Conservation (phyloP, 2,329 filamentous ascomycete species). For the Arthrobotrys iridis region DNA sequence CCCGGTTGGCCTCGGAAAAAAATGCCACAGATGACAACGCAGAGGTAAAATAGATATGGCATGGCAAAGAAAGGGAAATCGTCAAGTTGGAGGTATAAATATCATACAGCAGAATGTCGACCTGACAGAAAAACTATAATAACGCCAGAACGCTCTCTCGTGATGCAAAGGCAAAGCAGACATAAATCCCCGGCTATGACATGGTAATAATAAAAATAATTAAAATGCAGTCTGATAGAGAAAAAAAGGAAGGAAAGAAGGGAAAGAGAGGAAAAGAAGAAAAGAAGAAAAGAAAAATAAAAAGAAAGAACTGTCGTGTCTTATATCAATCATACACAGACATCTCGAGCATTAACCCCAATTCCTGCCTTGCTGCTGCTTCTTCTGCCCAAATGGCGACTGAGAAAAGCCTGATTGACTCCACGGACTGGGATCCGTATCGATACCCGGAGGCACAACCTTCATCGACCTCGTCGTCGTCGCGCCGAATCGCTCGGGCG, state of each 20-base stretch:
- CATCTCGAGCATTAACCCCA: conserved; percentile 20
- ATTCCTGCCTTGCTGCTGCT: not conserved
- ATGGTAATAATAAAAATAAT: not conserved
- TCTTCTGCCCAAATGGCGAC: conserved; percentile 9
- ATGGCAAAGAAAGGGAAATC: too few species aligned
- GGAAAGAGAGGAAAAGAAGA: not conserved
- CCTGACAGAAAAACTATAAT: not conserved
- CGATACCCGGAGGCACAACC: conserved; percentile 25
- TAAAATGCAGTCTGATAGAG: not conserved
- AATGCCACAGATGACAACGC: not conserved
- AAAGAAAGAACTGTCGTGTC: not conserved
- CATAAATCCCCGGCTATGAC: conserved; percentile 8
- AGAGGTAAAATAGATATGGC: not conserved
- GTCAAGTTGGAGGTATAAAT: too few species aligned
- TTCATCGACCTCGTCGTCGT: conserved; percentile 52
- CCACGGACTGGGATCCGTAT: conserved; percentile 25
- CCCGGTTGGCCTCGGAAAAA: not conserved
- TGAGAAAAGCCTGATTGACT: conserved; percentile 2
- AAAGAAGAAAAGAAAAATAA: not conserved
- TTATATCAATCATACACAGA: not conserved
- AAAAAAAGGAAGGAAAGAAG: not conserved
- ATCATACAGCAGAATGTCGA: conserved; percentile 1
- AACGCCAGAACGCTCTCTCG: conserved; percentile 6
- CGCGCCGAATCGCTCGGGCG: conserved; percentile 37
- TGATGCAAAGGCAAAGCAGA: conserved; percentile 6